phyloP scores from a whole-genome alignment of 2,329 filamentous ascomycete species.

The Penicillium sp. region DNA sequence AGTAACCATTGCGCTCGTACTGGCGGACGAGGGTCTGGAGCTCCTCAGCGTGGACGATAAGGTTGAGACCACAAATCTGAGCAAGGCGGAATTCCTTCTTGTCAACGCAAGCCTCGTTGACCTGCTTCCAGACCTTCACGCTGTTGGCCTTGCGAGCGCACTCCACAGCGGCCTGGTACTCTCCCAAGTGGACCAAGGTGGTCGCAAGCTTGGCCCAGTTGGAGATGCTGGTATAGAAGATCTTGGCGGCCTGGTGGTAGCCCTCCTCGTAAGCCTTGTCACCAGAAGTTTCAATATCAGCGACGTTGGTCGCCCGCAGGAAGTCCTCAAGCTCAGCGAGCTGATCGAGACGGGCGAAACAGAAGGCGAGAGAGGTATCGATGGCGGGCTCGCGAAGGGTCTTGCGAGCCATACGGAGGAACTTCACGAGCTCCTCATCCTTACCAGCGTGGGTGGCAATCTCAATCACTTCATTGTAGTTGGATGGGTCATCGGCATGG shows the following conservation, averaged over 20 bases:
- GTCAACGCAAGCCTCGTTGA: conserved; percentile 90
- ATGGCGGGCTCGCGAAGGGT: conserved; percentile 90
- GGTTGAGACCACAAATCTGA: conserved; percentile 96
- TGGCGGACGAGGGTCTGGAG: conserved; percentile 89
- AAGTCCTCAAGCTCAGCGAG: conserved; percentile 95
- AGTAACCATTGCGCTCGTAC: conserved; percentile 96
- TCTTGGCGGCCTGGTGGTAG: conserved; percentile 93
- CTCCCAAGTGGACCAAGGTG: conserved; percentile 91
- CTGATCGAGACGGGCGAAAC: conserved; percentile 87
- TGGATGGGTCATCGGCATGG: conserved; percentile 86
- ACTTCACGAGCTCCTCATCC: conserved; percentile 97
- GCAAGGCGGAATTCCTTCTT: conserved; percentile 99
- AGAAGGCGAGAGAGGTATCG: conserved; percentile 91
- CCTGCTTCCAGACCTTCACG: conserved; percentile 99
- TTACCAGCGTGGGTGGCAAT: conserved; percentile 93
- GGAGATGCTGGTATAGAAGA: conserved; percentile 96
- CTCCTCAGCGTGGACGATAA: conserved; percentile 97
- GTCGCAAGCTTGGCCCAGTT: conserved; percentile 99
- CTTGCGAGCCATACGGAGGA: conserved; percentile 94
- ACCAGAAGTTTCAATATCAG: conserved; percentile 92
- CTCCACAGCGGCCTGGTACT: conserved; percentile 97
- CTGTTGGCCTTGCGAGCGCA: conserved; percentile 98
- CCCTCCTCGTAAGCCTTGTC: conserved; percentile 97
- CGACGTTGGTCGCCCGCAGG: conserved; percentile 87
- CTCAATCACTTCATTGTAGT: conserved; percentile 95